Base-by-base conservation (phyloP, 1,284 basidiomycete genomes). In the Ustilago lituana region DNA sequence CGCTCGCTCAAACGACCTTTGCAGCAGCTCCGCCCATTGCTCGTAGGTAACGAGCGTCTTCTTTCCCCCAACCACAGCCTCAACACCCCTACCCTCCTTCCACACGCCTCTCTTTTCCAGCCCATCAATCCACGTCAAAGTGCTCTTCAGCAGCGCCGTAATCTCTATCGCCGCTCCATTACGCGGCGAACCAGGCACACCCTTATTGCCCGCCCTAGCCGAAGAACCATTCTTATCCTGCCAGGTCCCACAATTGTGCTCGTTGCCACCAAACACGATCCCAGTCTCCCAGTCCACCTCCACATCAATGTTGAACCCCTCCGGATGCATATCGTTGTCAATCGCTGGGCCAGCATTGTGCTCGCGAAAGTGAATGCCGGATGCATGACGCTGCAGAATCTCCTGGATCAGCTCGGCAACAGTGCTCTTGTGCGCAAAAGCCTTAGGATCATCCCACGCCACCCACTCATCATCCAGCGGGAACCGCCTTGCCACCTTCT, bases 151-250 rank as follows among this genome's bases (percentile, higher is more conserved):
- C 59, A 98, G 84, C 12, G 94, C 95, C 1, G 90, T 94, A 66
- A 98, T 97, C 84, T 98, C 95, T 31, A 98, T 86, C 0, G 95
- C 94, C 0, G 95, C 92, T 15, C 95, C 95, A 82, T 98, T 94
- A 70, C 95, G 87, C 2, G 95, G 94, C 0, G 94, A 95, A 12
- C 93, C 95, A 5, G 95, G 95, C 23, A 91, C 84, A 19, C 95
- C 96, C 83, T 94, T 95, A 66, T 92, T 98, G 3, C 93, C 92
- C 8, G 96, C 94, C 77, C 90, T 78, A 26, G 68, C 60, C 12
- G 74, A 77, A 9, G 65, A 70, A 43, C 77, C 77, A 39, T 74
- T 79, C 72, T 79, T 79, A 64, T 79, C 77, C 63, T 79, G 77
- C 77, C 77, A 79, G 1, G 77, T 79, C 11, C 77, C 77, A 51